Conservation (phyloP, 306 rosid species). For the Prunus kanzakura region DNA sequence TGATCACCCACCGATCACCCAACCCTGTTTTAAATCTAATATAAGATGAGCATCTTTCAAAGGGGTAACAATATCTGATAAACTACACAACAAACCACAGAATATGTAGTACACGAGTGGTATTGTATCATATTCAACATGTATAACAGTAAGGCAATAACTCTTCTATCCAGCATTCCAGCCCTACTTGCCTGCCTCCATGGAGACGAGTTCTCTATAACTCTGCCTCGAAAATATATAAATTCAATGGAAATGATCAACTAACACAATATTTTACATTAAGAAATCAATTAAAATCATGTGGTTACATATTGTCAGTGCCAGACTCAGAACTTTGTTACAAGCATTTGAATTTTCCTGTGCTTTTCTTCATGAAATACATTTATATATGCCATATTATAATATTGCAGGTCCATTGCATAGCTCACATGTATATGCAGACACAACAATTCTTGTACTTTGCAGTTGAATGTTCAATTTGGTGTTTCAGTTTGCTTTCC, state of each 20-base stretch:
- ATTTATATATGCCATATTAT: neutral
- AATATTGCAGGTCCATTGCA: no score
- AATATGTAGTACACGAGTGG: neutral
- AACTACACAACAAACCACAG: neutral
- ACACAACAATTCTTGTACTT: no score
- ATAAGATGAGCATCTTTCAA: neutral
- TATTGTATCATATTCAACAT: neutral
- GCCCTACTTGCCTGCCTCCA: neutral
- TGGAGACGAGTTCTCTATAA: neutral
- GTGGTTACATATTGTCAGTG: neutral
- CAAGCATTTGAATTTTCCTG: no score
- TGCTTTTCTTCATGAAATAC: no score
- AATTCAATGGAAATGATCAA: neutral
- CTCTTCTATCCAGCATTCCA: constrained; percentile 1
- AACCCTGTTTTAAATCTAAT: neutral
- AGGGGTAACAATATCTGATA: neutral
- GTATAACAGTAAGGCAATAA: neutral
- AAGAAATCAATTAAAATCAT: neutral
- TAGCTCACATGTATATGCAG: neutral
- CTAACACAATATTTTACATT: neutral
- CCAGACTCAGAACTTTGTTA: no score
- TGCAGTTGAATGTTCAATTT: no score
- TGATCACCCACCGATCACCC: constrained; percentile 5
- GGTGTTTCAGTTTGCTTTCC: no score
- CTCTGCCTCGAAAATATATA: neutral